Percentiles rank a stretch among this genome's conserved stretches.
These are phyloP conservation scores for Cynara cardunculus DNA, from an alignment of 129 eudicot species.

Conservation along the genomic window DNA sequence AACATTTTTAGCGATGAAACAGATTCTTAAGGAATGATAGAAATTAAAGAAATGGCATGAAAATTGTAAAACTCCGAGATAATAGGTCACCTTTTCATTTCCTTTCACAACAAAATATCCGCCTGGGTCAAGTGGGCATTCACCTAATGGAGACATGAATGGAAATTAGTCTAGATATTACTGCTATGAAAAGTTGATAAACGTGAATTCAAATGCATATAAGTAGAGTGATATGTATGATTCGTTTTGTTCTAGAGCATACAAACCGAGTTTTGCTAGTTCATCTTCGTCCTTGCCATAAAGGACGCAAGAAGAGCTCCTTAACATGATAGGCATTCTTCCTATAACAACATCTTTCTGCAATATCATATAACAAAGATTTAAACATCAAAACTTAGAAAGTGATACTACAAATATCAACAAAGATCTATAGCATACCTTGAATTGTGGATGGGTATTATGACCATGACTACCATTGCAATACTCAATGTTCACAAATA, in stretches of 20 bases:
- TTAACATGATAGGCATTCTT: conserved; percentile 90
- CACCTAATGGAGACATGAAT: conserved; percentile 45
- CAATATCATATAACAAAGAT: conserved; percentile 10
- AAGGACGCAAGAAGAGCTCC: conserved; percentile 67
- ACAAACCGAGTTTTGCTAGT: conserved; percentile 71
- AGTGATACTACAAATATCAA: conserved; percentile 11
- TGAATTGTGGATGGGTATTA: conserved; percentile 8
- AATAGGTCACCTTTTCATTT: conserved; percentile 75
- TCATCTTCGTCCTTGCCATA: conserved; percentile 87
- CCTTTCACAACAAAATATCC: conserved; percentile 95
- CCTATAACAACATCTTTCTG: conserved; percentile 74
- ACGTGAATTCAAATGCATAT: not conserved
- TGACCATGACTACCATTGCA: conserved; percentile 40
- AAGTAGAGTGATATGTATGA: not conserved
- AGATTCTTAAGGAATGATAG: not conserved
- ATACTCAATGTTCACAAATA: conserved; percentile 61
- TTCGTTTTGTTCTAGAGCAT: not conserved
- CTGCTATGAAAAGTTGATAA: not conserved
- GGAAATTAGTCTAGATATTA: not conserved
- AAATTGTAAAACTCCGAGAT: not conserved
- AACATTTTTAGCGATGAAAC: not conserved
- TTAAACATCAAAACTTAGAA: conserved; percentile 12
- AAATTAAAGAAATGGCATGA: not conserved
- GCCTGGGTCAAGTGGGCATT: conserved; percentile 99
- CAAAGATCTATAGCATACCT: conserved; percentile 31